These are phyloP conservation scores for Penicillium bovifimosum DNA, from an alignment of 495 filamentous ascomycete species.

Conservation along the genomic window DNA sequence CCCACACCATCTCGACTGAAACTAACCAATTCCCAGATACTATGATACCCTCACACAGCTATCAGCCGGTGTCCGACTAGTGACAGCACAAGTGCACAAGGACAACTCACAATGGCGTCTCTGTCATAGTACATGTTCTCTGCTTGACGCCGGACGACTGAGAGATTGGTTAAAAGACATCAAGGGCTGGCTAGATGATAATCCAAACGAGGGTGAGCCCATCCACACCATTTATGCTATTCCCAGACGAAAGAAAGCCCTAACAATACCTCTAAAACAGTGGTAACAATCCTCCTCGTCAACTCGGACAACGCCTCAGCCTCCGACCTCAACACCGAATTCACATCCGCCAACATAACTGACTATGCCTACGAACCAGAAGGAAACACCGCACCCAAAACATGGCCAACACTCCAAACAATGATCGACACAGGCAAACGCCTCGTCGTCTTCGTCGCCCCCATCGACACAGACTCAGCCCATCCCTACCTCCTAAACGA, in stretches of 20 bases:
- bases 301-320: constrained; percentile 59
- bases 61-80: constrained; percentile 62
- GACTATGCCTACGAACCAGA: constrained; percentile 56
- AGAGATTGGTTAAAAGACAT: constrained; percentile 57
- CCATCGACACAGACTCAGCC: constrained; percentile 37
- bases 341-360: constrained; percentile 52
- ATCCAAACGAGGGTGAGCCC: constrained; percentile 57
- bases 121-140: constrained; percentile 59
- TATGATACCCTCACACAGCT: constrained; percentile 68
- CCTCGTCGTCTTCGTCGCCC: constrained; percentile 61
- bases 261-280: constrained; percentile 20
- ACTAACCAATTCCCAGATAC: constrained; percentile 33
- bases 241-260: not conserved
- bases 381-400: constrained; percentile 34
- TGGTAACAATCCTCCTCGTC: constrained; percentile 70
- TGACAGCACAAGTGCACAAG: constrained; percentile 68
- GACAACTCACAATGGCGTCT: constrained; percentile 51
- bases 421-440: constrained; percentile 61
- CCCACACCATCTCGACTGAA: not conserved
- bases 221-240: no score
- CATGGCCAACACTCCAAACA: constrained; percentile 64
- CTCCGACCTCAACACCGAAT: constrained; percentile 50
- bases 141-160: constrained; percentile 63
- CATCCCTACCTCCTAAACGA: constrained; percentile 68
- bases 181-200: constrained; percentile 60